Evolutionary conservation across 1,284 basidiomycete genomes (phyloP).

Genomic region (Ceratobasidium sp.): DNA sequence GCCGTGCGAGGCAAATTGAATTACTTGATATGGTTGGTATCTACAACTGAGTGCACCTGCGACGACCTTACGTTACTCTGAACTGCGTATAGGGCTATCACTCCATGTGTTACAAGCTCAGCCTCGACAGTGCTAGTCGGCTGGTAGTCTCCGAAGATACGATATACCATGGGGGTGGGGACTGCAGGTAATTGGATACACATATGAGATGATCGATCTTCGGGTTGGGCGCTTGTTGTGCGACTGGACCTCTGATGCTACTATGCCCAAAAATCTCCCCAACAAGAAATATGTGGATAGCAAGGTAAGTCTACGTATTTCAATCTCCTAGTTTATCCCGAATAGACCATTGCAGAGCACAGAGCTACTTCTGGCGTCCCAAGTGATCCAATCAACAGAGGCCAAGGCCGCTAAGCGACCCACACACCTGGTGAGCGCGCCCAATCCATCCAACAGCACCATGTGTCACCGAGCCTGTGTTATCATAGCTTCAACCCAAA

Average conservation of each 20-base stretch:
- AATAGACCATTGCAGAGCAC: not conserved
- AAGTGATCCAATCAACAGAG: constrained; percentile 16
- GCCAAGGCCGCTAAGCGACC: constrained; percentile 13
- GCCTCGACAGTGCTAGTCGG: constrained; percentile 1
- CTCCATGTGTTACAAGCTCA: not conserved
- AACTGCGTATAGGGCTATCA: constrained; percentile 18
- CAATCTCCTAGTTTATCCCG: not conserved
- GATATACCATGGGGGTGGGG: not conserved
- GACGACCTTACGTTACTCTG: constrained; percentile 3
- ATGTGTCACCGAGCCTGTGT: not conserved
- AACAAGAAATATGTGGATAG: constrained; percentile 31
- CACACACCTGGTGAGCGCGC: not conserved
- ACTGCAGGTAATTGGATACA: not conserved
- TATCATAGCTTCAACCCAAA: not conserved
- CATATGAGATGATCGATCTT: not conserved
- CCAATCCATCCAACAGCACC: not conserved
- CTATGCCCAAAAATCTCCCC: constrained; percentile 11
- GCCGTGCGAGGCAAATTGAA: constrained; percentile 4
- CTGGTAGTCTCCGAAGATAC: not conserved
- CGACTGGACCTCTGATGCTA: not conserved
- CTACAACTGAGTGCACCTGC: too few species aligned
- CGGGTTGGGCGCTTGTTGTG: constrained; percentile 5
- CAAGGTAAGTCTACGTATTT: constrained; percentile 7
- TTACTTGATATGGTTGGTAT: not conserved
- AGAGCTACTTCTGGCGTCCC: constrained; percentile 14